A percentile compares a stretch with the other conserved stretches of the same genome.
These are phyloP conservation scores for Fusarium penzigii DNA, from an alignment of 2,329 filamentous ascomycete genomes.

Conservation along the genomic window DNA sequence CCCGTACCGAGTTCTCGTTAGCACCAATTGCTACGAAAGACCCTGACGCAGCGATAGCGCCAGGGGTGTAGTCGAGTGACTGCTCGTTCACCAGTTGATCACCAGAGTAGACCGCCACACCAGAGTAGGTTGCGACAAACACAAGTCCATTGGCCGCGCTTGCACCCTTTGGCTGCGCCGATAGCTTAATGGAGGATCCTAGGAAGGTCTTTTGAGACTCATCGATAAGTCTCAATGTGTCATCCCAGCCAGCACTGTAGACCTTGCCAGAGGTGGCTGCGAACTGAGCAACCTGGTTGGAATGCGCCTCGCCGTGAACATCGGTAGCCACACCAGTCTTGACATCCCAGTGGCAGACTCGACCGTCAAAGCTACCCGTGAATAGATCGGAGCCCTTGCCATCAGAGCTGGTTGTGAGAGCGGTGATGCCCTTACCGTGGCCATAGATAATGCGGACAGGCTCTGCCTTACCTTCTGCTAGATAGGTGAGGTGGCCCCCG, in stretches of 20 bases:
- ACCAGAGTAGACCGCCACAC: conserved; percentile 57
- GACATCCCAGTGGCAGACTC: conserved; percentile 82
- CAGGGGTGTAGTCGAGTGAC: conserved; percentile 65
- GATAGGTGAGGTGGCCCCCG: conserved; percentile 86
- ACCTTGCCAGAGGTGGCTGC: conserved; percentile 61
- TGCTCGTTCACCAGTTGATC: conserved; percentile 61
- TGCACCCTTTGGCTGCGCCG: conserved; percentile 79
- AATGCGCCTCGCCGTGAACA: conserved; percentile 79
- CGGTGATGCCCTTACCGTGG: conserved; percentile 89
- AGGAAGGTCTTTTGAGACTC: conserved; percentile 73
- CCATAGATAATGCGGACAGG: conserved; percentile 77
- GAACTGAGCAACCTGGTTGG: conserved; percentile 83
- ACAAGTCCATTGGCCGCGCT: conserved; percentile 53
- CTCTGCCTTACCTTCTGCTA: conserved; percentile 68
- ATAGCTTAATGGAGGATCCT: conserved; percentile 66
- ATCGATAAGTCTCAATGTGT: conserved; percentile 80
- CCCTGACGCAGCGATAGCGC: conserved; percentile 69
- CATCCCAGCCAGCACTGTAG: conserved; percentile 94
- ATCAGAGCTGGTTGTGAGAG: conserved; percentile 52
- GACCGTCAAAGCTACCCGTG: conserved; percentile 91
- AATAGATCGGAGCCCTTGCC: conserved; percentile 67
- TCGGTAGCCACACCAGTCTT: conserved; percentile 66
- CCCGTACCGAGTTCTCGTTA: conserved; percentile 70
- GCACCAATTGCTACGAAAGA: conserved; percentile 73
- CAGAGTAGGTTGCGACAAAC: conserved; percentile 58